Conservation (phyloP, 2,329 filamentous ascomycete genomes). For the Xylaria hypoxylon region DNA sequence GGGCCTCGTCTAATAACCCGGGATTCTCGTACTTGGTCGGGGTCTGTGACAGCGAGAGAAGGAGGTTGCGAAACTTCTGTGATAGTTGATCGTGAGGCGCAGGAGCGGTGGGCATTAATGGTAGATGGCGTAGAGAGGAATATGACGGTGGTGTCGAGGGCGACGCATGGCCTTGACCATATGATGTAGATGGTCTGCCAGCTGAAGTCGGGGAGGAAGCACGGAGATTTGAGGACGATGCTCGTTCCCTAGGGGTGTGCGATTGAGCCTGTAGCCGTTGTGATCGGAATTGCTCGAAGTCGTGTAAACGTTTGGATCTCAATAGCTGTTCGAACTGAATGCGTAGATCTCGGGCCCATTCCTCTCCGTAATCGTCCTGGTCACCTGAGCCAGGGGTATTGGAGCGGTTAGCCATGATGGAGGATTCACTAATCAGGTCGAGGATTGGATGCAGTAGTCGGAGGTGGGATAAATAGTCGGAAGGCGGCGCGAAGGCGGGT, state of each 20-base stretch:
- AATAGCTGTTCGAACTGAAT: slow-evolving; percentile 88
- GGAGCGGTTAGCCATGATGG: slow-evolving; percentile 45
- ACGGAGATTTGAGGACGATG: slow-evolving; percentile 63
- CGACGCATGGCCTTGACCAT: slow-evolving; percentile 37
- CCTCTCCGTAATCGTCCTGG: slow-evolving; percentile 69
- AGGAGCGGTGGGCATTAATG: slow-evolving; percentile 80
- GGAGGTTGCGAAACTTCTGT: slow-evolving; percentile 81
- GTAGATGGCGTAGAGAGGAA: slow-evolving; percentile 71
- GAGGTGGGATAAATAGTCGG: neutral
- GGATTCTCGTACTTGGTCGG: slow-evolving; percentile 97
- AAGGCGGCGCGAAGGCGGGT: slow-evolving; percentile 9
- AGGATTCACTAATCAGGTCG: slow-evolving; percentile 16
- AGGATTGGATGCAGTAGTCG: slow-evolving; percentile 13
- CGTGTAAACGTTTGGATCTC: slow-evolving; percentile 87
- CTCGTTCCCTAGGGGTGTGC: slow-evolving; percentile 63
- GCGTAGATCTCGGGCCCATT: slow-evolving; percentile 82
- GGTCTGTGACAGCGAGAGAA: slow-evolving; percentile 86
- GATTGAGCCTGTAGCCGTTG: slow-evolving; percentile 70
- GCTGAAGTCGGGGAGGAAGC: slow-evolving; percentile 54
- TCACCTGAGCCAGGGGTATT: slow-evolving; percentile 38
- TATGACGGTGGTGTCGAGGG: slow-evolving; percentile 66
- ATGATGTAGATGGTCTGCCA: slow-evolving; percentile 61
- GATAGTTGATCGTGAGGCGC: slow-evolving; percentile 71
- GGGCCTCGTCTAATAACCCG: slow-evolving; percentile 89
- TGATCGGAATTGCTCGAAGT: slow-evolving; percentile 73